A percentile compares a stretch with the other conserved stretches of the same genome.
These are phyloP conservation scores for Geranium brycei DNA, from an alignment of 345 rosid species.

Conservation along the genomic window DNA sequence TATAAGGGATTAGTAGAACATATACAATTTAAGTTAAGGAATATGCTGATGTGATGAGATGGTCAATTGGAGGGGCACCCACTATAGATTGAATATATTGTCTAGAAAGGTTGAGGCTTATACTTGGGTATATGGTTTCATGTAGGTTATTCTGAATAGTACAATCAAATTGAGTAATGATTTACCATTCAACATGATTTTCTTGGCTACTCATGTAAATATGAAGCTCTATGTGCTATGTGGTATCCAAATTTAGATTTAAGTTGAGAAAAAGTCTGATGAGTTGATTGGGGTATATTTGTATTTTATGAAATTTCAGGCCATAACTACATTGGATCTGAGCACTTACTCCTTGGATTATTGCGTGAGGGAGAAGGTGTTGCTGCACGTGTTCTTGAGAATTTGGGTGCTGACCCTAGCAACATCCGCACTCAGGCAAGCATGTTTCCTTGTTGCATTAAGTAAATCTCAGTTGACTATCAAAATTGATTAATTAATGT, in stretches of 20 bases:
- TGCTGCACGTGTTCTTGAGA: constrained; percentile 96
- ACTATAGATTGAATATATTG: not conserved
- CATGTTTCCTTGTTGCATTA: not conserved
- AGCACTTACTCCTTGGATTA: constrained; percentile 91
- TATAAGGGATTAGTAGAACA: too few relatives aligned
- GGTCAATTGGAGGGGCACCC: not conserved
- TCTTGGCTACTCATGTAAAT: not conserved
- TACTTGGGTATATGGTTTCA: not conserved
- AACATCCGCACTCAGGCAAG: constrained; percentile 91
- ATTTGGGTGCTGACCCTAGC: constrained; percentile 80
- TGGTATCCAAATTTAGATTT: not conserved
- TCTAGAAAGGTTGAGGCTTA: not conserved
- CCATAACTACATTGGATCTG: constrained; percentile 96
- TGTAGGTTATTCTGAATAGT: not conserved
- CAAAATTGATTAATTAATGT: not conserved
- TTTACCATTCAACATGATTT: not conserved
- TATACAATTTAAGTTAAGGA: too few relatives aligned
- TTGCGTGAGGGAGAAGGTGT: constrained; percentile 99
- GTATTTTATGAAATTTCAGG: constrained; percentile 34
- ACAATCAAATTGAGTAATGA: not conserved
- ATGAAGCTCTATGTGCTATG: not conserved
- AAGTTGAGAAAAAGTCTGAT: not conserved
- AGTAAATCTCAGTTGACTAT: not conserved
- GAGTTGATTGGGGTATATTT: not conserved
- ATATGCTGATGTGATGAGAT: too few relatives aligned